Evolutionary conservation across 31 red algal species (phyloP).

Genomic region (Asparagopsis taxiformis): DNA sequence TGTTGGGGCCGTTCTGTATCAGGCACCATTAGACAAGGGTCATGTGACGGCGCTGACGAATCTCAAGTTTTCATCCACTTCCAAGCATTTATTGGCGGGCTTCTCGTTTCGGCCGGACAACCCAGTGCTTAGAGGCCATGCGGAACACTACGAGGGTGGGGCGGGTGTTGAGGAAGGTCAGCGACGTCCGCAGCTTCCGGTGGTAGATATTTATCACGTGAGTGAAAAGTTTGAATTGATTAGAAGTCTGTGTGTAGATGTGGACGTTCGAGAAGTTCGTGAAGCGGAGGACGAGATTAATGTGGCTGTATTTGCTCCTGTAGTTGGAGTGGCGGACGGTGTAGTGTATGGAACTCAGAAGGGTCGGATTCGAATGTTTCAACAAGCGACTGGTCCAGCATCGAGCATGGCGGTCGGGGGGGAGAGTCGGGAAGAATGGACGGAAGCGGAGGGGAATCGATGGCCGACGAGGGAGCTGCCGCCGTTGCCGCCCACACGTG

Average conservation of each 20-base stretch:
- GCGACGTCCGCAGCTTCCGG: conserved; percentile 38
- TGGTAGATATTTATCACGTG: conserved; percentile 74
- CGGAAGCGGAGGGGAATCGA: too few species aligned
- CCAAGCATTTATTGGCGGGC: conserved; percentile 71
- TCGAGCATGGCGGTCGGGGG: not conserved
- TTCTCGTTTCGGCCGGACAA: conserved; percentile 78
- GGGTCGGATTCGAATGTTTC: conserved; percentile 84
- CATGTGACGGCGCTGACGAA: conserved; percentile 79
- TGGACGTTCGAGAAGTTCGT: conserved; percentile 56
- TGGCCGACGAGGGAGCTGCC: too few species aligned
- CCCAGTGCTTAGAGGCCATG: conserved; percentile 51
- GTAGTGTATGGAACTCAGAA: conserved; percentile 89
- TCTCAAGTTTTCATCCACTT: conserved; percentile 84
- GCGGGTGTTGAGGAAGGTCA: not conserved
- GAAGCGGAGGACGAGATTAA: conserved; percentile 86
- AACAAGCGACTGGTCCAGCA: conserved; percentile 36
- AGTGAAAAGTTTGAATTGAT: conserved; percentile 35
- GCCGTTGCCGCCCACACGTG: too few species aligned
- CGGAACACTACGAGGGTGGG: conserved; percentile 42
- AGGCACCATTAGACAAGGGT: conserved; percentile 54
- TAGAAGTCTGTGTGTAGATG: conserved; percentile 53
- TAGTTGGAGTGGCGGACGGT: conserved; percentile 36
- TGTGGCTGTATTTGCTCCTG: conserved; percentile 76
- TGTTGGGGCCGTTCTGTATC: conserved; percentile 56
- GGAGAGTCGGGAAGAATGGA: too few species aligned